Percentiles rank a stretch among this genome's conserved stretches.
Conservation (phyloP, 208 protist genomes). For the Trypanosoma cruzi region DNA sequence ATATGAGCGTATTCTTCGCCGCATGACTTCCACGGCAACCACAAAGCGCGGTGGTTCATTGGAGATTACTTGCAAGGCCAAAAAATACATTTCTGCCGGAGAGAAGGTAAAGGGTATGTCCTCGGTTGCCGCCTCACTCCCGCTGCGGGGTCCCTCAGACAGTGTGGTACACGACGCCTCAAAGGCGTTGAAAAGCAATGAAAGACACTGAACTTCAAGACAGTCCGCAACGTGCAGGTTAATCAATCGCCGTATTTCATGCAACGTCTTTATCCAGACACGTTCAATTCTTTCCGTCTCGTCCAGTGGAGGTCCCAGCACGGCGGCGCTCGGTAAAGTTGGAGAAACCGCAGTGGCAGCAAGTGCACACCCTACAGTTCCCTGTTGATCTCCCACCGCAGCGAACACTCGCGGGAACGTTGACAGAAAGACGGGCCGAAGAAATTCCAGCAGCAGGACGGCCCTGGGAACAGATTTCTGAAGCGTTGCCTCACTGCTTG, state of each 20-base stretch:
- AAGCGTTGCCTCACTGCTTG: not conserved
- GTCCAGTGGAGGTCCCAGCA: constrained; percentile 7
- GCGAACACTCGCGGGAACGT: constrained; percentile 19
- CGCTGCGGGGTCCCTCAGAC: not conserved
- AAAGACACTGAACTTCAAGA: constrained; percentile 31
- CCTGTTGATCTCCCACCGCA: constrained; percentile 1
- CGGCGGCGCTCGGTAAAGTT: not conserved
- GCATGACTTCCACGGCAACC: constrained; percentile 45
- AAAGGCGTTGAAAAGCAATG: constrained; percentile 25
- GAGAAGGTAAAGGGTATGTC: constrained; percentile 34
- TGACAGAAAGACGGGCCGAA: constrained; percentile 25
- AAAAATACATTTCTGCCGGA: constrained; percentile 38
- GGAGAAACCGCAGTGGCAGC: not conserved
- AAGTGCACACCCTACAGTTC: constrained; percentile 11
- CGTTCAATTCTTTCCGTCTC: constrained; percentile 16
- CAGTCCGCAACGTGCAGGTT: constrained; percentile 11
- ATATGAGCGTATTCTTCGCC: constrained; percentile 37
- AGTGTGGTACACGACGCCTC: not conserved
- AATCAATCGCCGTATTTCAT: constrained; percentile 18
- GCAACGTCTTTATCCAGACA: constrained; percentile 6
- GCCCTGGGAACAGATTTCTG: not conserved
- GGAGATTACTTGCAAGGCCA: constrained; percentile 23
- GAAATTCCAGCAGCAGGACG: constrained; percentile 24
- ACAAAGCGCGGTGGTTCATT: constrained; percentile 34
- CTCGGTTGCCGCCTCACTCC: not conserved